These are phyloP conservation scores for Daldinia concentrica DNA, from an alignment of 495 filamentous ascomycete genomes.

Conservation along the genomic window DNA sequence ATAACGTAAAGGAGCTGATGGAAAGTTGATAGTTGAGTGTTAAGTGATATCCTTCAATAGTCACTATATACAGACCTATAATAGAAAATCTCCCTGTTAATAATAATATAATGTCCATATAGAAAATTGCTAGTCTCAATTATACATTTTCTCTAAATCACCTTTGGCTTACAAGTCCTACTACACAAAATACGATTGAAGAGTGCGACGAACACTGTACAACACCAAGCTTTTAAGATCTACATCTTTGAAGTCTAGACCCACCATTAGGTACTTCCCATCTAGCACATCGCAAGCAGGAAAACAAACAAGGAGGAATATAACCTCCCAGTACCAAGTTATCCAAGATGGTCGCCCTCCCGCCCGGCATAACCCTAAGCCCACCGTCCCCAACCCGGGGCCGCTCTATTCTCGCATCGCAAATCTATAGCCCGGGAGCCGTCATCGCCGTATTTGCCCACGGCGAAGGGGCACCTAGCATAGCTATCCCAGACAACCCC, in stretches of 20 bases:
- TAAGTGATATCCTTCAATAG: background rate
- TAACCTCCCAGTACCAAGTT: background rate
- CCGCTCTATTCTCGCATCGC: slow-evolving; percentile 51
- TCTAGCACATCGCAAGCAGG: background rate
- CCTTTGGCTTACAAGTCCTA: background rate
- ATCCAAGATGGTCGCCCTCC: slow-evolving; percentile 24
- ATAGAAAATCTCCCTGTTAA: too few relatives aligned
- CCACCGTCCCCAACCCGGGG: slow-evolving; percentile 33
- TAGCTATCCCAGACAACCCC: slow-evolving; percentile 55
- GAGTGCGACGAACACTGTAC: background rate
- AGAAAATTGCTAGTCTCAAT: too few relatives aligned
- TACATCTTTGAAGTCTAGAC: background rate
- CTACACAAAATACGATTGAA: background rate
- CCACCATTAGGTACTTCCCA: background rate
- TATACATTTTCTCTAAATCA: too few relatives aligned
- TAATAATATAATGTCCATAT: too few relatives aligned
- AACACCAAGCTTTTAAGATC: background rate
- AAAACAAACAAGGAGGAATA: background rate
- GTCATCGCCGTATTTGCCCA: slow-evolving; percentile 51
- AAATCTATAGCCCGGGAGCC: slow-evolving; percentile 49
- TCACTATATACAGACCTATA: too few relatives aligned
- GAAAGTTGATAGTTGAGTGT: background rate
- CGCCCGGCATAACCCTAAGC: slow-evolving; percentile 28
- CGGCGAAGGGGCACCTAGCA: slow-evolving; percentile 40
- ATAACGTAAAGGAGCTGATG: background rate